A percentile compares a stretch with the other conserved stretches of the same genome.
These are phyloP conservation scores for Trichoderma harzianum DNA, from an alignment of 2,329 filamentous ascomycete genomes.

Conservation along the genomic window DNA sequence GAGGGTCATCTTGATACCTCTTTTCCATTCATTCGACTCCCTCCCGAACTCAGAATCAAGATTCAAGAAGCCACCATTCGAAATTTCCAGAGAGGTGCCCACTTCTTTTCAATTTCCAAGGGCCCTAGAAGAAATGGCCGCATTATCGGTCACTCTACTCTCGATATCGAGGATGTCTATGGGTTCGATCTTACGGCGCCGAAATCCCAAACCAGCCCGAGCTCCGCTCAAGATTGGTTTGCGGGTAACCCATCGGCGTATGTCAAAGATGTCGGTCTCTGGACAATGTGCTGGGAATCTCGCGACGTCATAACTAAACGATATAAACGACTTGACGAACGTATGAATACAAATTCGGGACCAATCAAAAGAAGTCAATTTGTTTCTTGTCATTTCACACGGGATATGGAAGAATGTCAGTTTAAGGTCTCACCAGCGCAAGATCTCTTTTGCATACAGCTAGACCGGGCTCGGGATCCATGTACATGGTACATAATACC, in stretches of 20 bases:
- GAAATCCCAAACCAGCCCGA: neutral
- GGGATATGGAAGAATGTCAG: neutral
- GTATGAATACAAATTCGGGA: too few relatives aligned
- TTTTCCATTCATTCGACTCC: neutral
- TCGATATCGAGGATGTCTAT: neutral
- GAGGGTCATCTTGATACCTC: neutral
- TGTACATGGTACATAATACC: neutral
- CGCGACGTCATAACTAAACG: slow-evolving; percentile 7
- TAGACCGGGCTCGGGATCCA: neutral
- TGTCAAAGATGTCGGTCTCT: slow-evolving; percentile 14
- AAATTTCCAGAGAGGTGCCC: neutral
- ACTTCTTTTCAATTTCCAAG: neutral
- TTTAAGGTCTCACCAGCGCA: neutral
- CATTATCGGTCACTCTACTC: neutral
- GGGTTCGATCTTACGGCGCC: neutral
- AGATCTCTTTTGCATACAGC: neutral
- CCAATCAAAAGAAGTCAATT: neutral
- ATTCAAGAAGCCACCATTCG: neutral
- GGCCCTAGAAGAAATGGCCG: neutral
- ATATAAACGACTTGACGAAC: neutral
- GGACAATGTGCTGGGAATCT: slow-evolving; percentile 15
- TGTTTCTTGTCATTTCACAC: neutral
- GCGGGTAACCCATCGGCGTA: slow-evolving; percentile 17
- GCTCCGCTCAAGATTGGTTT: neutral
- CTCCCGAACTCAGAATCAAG: neutral